A percentile compares a stretch with the other conserved stretches of the same genome.
phyloP scores from a whole-genome alignment of 257 asterid genomes.

The Salvia hispanica region DNA sequence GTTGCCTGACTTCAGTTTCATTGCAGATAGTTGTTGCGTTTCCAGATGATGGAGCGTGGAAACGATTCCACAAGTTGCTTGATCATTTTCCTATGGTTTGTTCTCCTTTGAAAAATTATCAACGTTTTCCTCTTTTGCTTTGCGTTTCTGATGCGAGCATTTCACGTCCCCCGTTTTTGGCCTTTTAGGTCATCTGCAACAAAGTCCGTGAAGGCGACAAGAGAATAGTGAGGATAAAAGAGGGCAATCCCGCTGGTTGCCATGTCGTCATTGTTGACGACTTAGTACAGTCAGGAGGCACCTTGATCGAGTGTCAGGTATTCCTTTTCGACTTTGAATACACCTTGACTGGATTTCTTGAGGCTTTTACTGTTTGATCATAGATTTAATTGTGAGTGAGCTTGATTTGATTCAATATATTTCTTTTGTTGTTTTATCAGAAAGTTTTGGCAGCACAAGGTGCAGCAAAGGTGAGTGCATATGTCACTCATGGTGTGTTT shows the following conservation, averaged over 20 bases:
- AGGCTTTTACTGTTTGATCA: neutral
- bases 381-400: neutral
- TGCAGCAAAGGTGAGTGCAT: slow-evolving; percentile 90
- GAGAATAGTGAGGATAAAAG: slow-evolving; percentile 86
- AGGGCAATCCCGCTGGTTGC: slow-evolving; percentile 85
- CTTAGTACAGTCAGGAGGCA: slow-evolving; percentile 95
- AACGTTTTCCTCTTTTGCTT: slow-evolving; percentile 8
- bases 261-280: slow-evolving; percentile 98
- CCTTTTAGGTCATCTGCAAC: slow-evolving; percentile 75
- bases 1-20: slow-evolving; percentile 14
- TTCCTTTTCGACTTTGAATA: slow-evolving; percentile 15
- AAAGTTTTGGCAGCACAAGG: slow-evolving; percentile 90
- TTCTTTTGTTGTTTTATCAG: slow-evolving; percentile 43
- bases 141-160: slow-evolving; percentile 13
- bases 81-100: slow-evolving; percentile 77
- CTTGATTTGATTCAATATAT: neutral
- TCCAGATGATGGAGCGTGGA: slow-evolving; percentile 99
- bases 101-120: neutral
- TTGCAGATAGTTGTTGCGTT: slow-evolving; percentile 84
- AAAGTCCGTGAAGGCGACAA: slow-evolving; percentile 98
- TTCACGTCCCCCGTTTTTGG: slow-evolving; percentile 16
- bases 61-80: slow-evolving; percentile 85
- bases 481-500: slow-evolving; percentile 86
- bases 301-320: slow-evolving; percentile 96
- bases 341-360: neutral